Percentiles rank a stretch among this genome's conserved stretches.
Conservation (phyloP, 345 rosid species). For the Arabis hirsuta region DNA sequence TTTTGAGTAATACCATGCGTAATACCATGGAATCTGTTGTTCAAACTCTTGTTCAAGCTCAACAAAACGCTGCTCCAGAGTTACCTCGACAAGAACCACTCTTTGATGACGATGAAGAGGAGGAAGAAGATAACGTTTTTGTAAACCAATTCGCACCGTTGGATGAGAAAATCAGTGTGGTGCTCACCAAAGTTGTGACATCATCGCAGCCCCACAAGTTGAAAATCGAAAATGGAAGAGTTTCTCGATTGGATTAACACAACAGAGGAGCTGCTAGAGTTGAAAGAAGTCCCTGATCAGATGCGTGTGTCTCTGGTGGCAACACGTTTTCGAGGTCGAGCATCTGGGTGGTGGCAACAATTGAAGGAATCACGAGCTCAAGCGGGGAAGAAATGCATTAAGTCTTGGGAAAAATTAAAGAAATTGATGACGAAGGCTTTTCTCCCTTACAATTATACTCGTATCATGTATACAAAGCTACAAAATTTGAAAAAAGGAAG, state of each 20-base stretch:
- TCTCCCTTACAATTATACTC: not conserved
- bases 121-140: not conserved
- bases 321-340: not conserved
- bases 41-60: not conserved
- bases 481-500: not conserved
- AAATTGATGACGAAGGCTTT: not conserved
- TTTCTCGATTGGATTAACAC: slow-evolving; percentile 8
- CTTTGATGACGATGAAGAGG: not conserved
- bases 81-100: not conserved
- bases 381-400: not conserved
- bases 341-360: not conserved
- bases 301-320: not conserved
- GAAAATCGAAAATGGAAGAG: no score
- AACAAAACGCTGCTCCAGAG: not conserved
- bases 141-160: no score
- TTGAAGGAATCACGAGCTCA: not conserved
- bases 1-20: not conserved
- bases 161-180: no score
- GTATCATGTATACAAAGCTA: not conserved
- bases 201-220: no score
- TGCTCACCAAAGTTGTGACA: no score
- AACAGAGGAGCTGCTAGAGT: not conserved
- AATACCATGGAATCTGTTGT: not conserved
- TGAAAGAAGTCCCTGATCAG: not conserved
- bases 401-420: not conserved